These are phyloP conservation scores for Geotrichum restrictum DNA, from an alignment of 1,139 yeast species.

Conservation along the genomic window DNA sequence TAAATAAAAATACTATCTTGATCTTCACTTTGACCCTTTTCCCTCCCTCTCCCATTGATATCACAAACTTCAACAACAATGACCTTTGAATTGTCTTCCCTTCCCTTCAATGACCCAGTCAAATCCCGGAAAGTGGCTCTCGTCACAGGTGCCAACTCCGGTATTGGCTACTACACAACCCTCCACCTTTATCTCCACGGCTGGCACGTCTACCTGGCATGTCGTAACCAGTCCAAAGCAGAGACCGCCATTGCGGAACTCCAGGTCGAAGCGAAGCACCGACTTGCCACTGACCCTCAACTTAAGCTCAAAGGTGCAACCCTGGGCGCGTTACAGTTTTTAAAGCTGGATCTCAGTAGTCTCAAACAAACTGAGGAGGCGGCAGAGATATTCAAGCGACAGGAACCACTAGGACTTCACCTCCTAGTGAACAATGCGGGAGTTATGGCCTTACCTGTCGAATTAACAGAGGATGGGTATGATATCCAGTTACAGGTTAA, in stretches of 20 bases:
- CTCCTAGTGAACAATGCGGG: conserved; percentile 78
- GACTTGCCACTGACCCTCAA: conserved; percentile 29
- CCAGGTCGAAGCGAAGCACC: conserved; percentile 48
- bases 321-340: conserved; percentile 55
- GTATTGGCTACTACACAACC: conserved; percentile 74
- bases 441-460: conserved; percentile 69
- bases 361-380: conserved; percentile 58
- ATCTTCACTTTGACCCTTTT: too few species aligned
- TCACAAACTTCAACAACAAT: too few species aligned
- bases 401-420: conserved; percentile 52
- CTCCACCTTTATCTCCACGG: conserved; percentile 78
- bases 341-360: conserved; percentile 61
- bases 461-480: conserved; percentile 62
- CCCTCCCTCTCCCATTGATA: too few species aligned
- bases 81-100: conserved; percentile 24
- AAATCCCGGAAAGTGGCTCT: conserved; percentile 54
- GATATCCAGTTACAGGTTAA: conserved; percentile 81
- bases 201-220: conserved; percentile 66
- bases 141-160: conserved; percentile 77
- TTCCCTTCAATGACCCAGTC: conserved; percentile 28
- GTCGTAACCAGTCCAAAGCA: conserved; percentile 58
- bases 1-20: too few species aligned
- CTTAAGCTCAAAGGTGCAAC: conserved; percentile 24
- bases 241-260: conserved; percentile 54
- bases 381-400: conserved; percentile 46